Conservation (phyloP, 2,329 filamentous ascomycete species). For the Coniochaeta sp. region DNA sequence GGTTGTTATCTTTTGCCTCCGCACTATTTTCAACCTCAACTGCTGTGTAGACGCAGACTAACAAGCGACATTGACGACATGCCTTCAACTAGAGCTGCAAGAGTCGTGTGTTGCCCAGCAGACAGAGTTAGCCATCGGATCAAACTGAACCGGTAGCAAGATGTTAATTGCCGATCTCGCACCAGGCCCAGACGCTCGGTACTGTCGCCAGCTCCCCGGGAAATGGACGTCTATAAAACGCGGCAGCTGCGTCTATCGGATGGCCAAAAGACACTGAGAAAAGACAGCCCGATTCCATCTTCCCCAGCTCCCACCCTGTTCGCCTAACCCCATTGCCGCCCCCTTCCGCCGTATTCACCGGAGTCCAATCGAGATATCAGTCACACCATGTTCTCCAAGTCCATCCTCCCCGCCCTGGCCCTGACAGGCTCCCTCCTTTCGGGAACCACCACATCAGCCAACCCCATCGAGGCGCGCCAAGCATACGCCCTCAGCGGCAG, state of each 20-base stretch:
- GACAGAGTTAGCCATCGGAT: background rate
- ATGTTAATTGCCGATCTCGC: background rate
- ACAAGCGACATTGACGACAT: background rate
- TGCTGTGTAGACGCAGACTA: background rate
- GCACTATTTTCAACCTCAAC: background rate
- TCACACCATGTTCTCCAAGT: background rate
- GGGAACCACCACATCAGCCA: background rate
- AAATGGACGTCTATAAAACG: background rate
- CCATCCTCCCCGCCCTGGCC: background rate
- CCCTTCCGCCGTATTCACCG: background rate
- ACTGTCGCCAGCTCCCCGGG: background rate
- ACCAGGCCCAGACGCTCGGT: background rate
- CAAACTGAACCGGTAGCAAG: background rate
- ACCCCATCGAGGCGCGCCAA: slow-evolving; percentile 5
- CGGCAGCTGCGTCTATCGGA: background rate
- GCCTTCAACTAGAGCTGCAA: background rate
- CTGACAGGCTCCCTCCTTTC: background rate
- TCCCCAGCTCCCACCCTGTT: background rate
- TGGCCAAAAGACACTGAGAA: background rate
- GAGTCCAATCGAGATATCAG: background rate
- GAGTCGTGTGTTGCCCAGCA: background rate
- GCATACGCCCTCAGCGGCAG: slow-evolving; percentile 7
- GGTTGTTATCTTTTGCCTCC: background rate
- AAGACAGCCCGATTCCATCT: background rate
- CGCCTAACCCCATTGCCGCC: background rate